These are phyloP conservation scores for Phytophthora nicotianae DNA, from an alignment of 352 stramenopile genomes.

Conservation along the genomic window DNA sequence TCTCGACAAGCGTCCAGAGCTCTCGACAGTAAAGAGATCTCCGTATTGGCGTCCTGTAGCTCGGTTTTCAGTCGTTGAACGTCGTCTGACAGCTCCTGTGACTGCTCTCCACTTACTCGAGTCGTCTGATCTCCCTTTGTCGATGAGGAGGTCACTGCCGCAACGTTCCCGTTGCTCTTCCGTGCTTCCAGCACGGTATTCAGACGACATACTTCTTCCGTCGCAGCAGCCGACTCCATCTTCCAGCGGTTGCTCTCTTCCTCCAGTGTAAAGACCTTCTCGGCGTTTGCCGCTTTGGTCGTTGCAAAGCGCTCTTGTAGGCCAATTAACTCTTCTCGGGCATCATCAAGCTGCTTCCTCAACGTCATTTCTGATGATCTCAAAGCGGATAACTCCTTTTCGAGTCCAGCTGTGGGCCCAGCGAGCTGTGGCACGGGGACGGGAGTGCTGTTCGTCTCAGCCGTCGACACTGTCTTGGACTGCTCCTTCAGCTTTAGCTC, in stretches of 20 bases:
- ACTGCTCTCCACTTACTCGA: slow-evolving; percentile 2
- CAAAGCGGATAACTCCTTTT: slow-evolving; percentile 33
- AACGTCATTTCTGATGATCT: slow-evolving; percentile 25
- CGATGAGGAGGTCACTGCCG: neutral
- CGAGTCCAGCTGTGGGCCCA: slow-evolving; percentile 12
- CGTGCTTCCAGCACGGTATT: slow-evolving; percentile 10
- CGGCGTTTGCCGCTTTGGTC: slow-evolving; percentile 45
- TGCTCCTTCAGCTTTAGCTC: slow-evolving; percentile 29
- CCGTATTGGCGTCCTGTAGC: slow-evolving; percentile 30
- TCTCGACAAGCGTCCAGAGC: slow-evolving; percentile 26
- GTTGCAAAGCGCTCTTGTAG: slow-evolving; percentile 43
- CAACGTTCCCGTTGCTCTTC: slow-evolving; percentile 1
- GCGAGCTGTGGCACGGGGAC: slow-evolving; percentile 1
- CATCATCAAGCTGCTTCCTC: slow-evolving; percentile 30
- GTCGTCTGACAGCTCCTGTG: slow-evolving; percentile 28
- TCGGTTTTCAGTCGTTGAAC: slow-evolving; percentile 27
- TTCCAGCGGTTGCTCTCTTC: slow-evolving; percentile 38
- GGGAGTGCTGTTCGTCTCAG: neutral
- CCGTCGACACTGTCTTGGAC: neutral
- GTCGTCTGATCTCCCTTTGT: neutral
- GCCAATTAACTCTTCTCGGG: slow-evolving; percentile 24
- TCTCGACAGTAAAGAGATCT: slow-evolving; percentile 30
- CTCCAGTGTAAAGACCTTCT: slow-evolving; percentile 48
- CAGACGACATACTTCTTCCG: slow-evolving; percentile 27
- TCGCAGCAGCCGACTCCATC: slow-evolving; percentile 21